Conservation (phyloP, 805 yeast species). For the Kodamaea laetipori region DNA sequence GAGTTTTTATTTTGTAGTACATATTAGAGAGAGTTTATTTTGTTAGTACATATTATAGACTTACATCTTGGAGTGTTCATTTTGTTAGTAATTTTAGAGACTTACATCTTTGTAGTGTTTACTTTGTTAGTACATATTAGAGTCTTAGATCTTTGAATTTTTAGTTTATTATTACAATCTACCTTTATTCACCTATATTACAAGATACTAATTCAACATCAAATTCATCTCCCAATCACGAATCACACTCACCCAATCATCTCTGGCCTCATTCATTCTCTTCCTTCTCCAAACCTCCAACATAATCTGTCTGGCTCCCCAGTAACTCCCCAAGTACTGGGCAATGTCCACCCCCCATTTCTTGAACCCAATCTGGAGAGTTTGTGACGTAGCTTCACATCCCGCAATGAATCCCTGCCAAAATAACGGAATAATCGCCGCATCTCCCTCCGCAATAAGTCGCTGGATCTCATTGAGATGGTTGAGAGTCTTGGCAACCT, state of each 20-base stretch:
- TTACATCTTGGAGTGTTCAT: too few species aligned
- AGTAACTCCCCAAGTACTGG: constrained; percentile 65
- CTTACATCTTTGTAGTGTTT: too few species aligned
- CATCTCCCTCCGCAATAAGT: constrained; percentile 55
- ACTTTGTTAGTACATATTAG: too few species aligned
- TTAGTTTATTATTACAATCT: constrained; percentile 1
- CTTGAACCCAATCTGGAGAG: constrained; percentile 65
- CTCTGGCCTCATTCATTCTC: constrained; percentile 55
- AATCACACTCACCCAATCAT: constrained; percentile 77
- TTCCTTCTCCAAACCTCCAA: constrained; percentile 83
- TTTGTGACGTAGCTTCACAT: constrained; percentile 64
- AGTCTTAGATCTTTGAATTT: too few species aligned
- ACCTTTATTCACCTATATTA: too few species aligned
- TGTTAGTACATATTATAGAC: too few species aligned
- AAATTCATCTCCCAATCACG: constrained; percentile 85
- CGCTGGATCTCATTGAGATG: constrained; percentile 65
- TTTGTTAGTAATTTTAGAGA: too few species aligned
- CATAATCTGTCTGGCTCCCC: constrained; percentile 86
- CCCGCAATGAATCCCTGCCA: constrained; percentile 94
- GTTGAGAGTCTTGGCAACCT: constrained; percentile 59
- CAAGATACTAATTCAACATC: constrained; percentile 58
- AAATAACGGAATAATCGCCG: constrained; percentile 71
- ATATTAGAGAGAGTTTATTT: too few species aligned
- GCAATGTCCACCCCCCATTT: constrained; percentile 71
- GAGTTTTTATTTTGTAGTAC: too few species aligned